phyloP scores from a whole-genome alignment of 192 early-diverging fungal genomes.

The Podila minutissima region DNA sequence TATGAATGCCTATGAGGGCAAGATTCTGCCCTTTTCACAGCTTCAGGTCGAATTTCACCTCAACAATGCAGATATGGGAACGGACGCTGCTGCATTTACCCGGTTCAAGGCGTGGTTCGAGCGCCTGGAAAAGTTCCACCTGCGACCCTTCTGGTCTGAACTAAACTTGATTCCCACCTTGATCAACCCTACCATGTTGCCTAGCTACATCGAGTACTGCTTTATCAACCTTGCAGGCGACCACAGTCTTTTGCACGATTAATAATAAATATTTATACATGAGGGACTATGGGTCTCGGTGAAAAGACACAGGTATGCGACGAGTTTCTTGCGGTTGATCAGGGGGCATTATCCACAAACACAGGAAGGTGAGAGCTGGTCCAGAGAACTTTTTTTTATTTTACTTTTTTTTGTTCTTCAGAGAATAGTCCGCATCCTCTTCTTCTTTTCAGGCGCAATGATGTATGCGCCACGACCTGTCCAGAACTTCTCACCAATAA shows the following conservation, averaged over 20 bases:
- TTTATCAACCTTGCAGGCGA: constrained; percentile 10
- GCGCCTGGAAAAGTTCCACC: neutral
- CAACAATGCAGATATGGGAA: neutral
- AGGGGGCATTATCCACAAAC: neutral
- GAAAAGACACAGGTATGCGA: neutral
- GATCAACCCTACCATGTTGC: too few relatives aligned
- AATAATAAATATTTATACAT: neutral
- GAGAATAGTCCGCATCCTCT: constrained; percentile 11
- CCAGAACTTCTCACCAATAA: constrained; percentile 83
- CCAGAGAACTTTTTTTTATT: neutral
- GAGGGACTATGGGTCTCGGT: too few relatives aligned
- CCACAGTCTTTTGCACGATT: constrained; percentile 2
- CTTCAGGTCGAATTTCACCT: constrained; percentile 12
- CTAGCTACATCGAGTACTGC: constrained; percentile 5
- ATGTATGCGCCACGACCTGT: constrained; percentile 54
- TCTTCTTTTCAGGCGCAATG: constrained; percentile 43
- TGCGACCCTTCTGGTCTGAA: constrained; percentile 20
- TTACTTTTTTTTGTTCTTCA: neutral
- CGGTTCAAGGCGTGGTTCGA: constrained; percentile 12
- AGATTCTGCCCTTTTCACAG: constrained; percentile 11
- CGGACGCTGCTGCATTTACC: neutral
- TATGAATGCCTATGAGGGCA: neutral
- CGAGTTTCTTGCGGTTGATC: neutral
- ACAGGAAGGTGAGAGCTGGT: too few relatives aligned
- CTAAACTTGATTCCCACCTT: constrained; percentile 7